Evolutionary conservation across 192 early-diverging fungal genomes (phyloP).

Genomic region (Funneliformis geosporum): DNA sequence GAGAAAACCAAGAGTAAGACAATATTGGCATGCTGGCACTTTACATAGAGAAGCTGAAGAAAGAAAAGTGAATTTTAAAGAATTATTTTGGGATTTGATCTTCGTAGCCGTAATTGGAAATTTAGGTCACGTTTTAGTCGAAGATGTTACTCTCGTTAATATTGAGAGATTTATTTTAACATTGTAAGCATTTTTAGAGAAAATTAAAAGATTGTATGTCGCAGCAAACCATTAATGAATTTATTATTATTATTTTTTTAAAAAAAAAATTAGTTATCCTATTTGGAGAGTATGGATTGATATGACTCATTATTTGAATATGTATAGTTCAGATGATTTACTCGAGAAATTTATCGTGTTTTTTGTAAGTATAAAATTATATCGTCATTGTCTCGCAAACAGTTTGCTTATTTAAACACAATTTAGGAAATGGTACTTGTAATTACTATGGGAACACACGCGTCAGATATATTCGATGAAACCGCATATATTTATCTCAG

Average conservation of each 20-base stretch:
- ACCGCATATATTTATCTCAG: not conserved
- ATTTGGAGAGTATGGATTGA: slow-evolving; percentile 24
- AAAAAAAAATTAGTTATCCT: slow-evolving; percentile 13
- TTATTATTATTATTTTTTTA: too few relatives aligned
- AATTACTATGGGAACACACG: slow-evolving; percentile 29
- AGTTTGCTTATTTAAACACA: not conserved
- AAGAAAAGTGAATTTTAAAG: slow-evolving; percentile 22
- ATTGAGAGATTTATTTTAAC: slow-evolving; percentile 31
- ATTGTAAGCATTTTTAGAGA: slow-evolving; percentile 28
- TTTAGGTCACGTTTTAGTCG: slow-evolving; percentile 18
- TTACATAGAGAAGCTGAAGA: slow-evolving; percentile 35
- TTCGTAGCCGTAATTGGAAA: slow-evolving; percentile 29
- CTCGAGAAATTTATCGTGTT: slow-evolving; percentile 34
- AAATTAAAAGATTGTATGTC: not conserved
- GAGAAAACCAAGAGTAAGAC: slow-evolving; percentile 30
- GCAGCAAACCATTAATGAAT: not conserved
- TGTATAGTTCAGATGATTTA: slow-evolving; percentile 35
- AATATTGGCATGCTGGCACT: slow-evolving; percentile 28
- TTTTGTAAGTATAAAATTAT: slow-evolving; percentile 14
- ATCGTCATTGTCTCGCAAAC: not conserved
- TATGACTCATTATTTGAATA: slow-evolving; percentile 19
- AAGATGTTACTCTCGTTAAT: not conserved
- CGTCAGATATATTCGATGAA: not conserved
- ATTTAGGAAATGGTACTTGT: slow-evolving; percentile 31
- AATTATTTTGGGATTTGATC: slow-evolving; percentile 39